Percentiles rank a stretch among this genome's conserved stretches.
These are phyloP conservation scores for Saccharomycopsis hybrid DNA, from an alignment of 1,139 yeast genomes.

Conservation along the genomic window DNA sequence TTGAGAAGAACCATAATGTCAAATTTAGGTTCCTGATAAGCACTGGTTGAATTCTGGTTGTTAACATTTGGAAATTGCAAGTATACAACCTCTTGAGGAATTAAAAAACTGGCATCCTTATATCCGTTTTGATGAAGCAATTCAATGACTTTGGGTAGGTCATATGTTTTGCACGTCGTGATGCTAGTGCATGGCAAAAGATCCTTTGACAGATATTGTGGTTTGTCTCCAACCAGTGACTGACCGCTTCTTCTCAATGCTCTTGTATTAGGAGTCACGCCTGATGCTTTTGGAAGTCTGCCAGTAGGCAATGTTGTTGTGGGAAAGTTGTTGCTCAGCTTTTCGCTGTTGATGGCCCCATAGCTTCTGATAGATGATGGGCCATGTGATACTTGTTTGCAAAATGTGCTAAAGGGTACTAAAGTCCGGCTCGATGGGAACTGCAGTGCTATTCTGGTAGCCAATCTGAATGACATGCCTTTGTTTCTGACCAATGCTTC, in stretches of 20 bases:
- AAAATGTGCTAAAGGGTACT: no score
- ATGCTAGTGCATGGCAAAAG: constrained; percentile 49
- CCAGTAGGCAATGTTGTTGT: not conserved
- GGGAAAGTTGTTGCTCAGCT: no score
- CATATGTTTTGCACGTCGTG: constrained; percentile 65
- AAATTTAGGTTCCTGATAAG: constrained; percentile 23
- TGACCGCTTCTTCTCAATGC: constrained; percentile 8
- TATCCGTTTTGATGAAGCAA: constrained; percentile 34
- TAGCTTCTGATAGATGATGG: no score
- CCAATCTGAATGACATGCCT: no score
- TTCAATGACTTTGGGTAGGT: constrained; percentile 39
- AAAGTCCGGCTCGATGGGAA: no score
- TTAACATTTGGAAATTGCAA: constrained; percentile 26
- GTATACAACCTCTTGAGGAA: constrained; percentile 66
- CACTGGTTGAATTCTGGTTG: not conserved
- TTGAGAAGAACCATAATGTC: constrained; percentile 62
- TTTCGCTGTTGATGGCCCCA: no score
- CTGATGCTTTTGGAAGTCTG: constrained; percentile 12
- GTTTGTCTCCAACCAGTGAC: not conserved
- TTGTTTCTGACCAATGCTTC: no score
- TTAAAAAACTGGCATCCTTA: constrained; percentile 36
- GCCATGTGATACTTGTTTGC: no score
- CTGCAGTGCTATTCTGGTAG: no score
- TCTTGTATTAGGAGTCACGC: constrained; percentile 5
- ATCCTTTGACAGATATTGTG: not conserved